Base-by-base conservation (phyloP, 257 asterid genomes). In the Datura wrightii region DNA sequence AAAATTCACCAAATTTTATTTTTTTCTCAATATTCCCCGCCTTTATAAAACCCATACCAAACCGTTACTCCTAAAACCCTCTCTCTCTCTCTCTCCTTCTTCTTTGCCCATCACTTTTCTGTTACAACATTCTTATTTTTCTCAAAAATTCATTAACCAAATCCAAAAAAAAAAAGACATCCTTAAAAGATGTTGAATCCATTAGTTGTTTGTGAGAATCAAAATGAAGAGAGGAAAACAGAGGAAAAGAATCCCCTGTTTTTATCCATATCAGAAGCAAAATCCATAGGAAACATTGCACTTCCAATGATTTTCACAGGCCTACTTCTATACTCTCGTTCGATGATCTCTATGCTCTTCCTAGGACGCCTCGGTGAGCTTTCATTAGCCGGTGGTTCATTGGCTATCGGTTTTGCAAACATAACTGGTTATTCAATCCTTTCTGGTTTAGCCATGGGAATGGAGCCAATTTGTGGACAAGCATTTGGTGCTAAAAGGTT, bases 401-500 rank as follows among this genome's bases (percentile, higher is more conserved):
- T 92, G 1, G 95, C 95, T 10, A 41, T 91, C 0, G 93, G 94
- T 3, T 86, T 88, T 71, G 91, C 89, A 0, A 88, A 92, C 88
- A 90, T 92, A 87, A 91, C 90, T 31, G 95, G 94, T 9, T 91
- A 91, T 86, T 91, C 95, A 3, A 83, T 92, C 41, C 92, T 92
- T 78, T 92, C 94, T 48, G 95, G 95, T 15, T 90, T 92, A 4
- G 86, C 93, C 59, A 89, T 85, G 85, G 95, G 95, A 2, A 92
- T 92, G 94, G 95, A 92, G 82, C 93, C 94, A 24, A 91, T 92
- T 1, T 92, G 95, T 86, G 94, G 91, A 42, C 95, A 92, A 46
- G 93, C 95, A 24, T 92, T 83, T 54, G 95, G 95, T 3, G 95
- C 94, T 18, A 84, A 90, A 13, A 82, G 88, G 9, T 92, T 70